phyloP scores from a whole-genome alignment of 2,329 filamentous ascomycete species.

The Zymoseptoria tritici region DNA sequence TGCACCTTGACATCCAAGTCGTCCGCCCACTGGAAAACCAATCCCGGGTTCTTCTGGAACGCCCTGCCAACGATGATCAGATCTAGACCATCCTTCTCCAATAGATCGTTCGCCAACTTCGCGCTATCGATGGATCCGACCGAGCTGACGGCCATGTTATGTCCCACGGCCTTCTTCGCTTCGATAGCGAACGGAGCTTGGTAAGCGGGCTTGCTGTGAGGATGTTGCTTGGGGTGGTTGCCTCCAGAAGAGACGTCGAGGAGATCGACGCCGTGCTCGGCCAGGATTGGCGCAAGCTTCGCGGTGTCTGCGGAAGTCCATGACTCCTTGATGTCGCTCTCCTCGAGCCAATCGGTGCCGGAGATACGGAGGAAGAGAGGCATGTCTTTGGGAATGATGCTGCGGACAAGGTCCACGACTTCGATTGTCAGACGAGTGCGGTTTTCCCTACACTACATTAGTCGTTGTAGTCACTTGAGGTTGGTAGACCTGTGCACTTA shows the following conservation, averaged over 20 bases:
- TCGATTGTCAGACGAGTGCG: conserved; percentile 62
- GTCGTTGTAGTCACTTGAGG: neutral
- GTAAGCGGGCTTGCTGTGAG: conserved; percentile 57
- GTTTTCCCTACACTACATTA: conserved; percentile 49
- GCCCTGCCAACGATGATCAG: conserved; percentile 66
- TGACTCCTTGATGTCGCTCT: conserved; percentile 46
- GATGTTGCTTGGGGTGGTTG: conserved; percentile 51
- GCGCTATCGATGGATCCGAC: conserved; percentile 69
- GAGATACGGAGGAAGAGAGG: conserved; percentile 67
- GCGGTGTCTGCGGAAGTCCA: conserved; percentile 63
- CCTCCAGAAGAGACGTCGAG: conserved; percentile 76
- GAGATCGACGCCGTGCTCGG: conserved; percentile 68
- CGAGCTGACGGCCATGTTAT: conserved; percentile 60
- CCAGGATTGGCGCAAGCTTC: conserved; percentile 58
- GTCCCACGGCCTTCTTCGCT: conserved; percentile 68
- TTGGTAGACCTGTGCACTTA: neutral
- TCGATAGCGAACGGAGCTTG: conserved; percentile 66
- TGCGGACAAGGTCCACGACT: conserved; percentile 54
- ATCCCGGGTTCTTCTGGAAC: conserved; percentile 75
- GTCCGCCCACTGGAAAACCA: conserved; percentile 54
- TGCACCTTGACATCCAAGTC: conserved; percentile 63
- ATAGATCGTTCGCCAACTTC: conserved; percentile 57
- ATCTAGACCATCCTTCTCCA: conserved; percentile 50
- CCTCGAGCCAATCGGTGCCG: conserved; percentile 70
- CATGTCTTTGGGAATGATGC: conserved; percentile 57